Base-by-base conservation (phyloP, 306 rosid genomes). In the Arachis hypogaea region DNA sequence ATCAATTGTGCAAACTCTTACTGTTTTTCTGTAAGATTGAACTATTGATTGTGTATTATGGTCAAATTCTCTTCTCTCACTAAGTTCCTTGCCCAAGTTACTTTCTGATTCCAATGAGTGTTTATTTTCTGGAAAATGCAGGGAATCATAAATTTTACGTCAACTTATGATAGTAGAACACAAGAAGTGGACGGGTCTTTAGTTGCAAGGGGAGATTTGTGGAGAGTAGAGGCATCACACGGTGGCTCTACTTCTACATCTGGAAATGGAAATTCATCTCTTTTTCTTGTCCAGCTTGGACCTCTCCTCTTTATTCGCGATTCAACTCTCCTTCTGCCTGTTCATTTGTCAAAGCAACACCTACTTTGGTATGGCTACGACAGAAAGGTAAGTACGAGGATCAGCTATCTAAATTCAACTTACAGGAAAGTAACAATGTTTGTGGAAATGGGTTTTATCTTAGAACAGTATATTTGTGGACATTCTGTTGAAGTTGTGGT, bases 321-420 rank as follows among this genome's bases (percentile, higher is more conserved):
- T 80, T 84, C 99, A 12, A 92, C 96, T 5, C 97, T 95, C 80
- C 98, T 95, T 81, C 81, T 95, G 71, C 99, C 99, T 0, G 89
- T 95, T 65, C 98, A 95, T 83, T 77, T 92, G 82, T 95, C 99
- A 74, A 92, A 95, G 86, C 96, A 95, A 74, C 95, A 90, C 85
- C 83, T 95, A 84, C 89, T 95, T 78, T 95, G 96, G 99, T 95
- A 95, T 78, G 99, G 99, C 64, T 95, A 95, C 72, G 99, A 95
- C 75, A 87, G 90, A 76, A 94, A 94, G 99, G 99, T 95, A 83
- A 80, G 33, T 66, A 74, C 50, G 56, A 70, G 33, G 69, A 78
- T 76, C 78, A 60, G 52, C 42, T 71, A 44, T 42, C 59, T 9
- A 61, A 56, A 44, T 70, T 57, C 45, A 11, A 49, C 10, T 62